Evolutionary conservation across 106 monocot genomes (phyloP), one percentile per base, ranked within the genome.

Genomic region (Dendrobium catenatum): DNA sequence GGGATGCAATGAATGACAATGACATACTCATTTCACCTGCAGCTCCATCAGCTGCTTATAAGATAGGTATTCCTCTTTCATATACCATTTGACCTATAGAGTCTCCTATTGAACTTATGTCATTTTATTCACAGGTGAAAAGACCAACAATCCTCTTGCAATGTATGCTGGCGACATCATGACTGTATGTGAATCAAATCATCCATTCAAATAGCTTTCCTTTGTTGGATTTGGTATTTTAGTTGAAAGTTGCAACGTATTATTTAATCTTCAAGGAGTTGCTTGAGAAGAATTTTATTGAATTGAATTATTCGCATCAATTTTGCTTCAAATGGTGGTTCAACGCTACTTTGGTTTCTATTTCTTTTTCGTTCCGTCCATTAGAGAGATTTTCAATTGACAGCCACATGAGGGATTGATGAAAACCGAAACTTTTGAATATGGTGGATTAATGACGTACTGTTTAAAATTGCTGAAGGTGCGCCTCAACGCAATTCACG

Each of bases 81-180:
- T 3, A 49, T 64, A 74, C 78, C 55, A 47, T 10, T 9, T 72
- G 54, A 18, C 33, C 64, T 59, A 66, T 56, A 26, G 42, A 22
- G 16, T 73, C 55, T 77, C 31, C 13, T 11, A 26, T 78, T 82
- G 42, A 33, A 76, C 77, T 83, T 67, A 37, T 73, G 49, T 13
- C 5, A 81, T 33, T 27, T 40, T 81, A 58, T 80, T 88, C 82
- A 55, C 86, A 98, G 94, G 94, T 81, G 97, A 98, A 80, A 98
- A 98, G 82, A 88, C 79, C 51, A 91, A 91, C 68, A 91, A 98
- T 91, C 93, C 94, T 46, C 87, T 95, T 80, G 92, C 97, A 66
- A 98, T 98, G 97, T 95, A 94, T 85, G 97, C 97, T 16, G 94
- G 97, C 33, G 94, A 98, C 58, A 93, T 91, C 76, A 94, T 95